Evolutionary conservation across 371 early-diverging fungal genomes (phyloP).

Genomic region (Mucor racemosus): DNA sequence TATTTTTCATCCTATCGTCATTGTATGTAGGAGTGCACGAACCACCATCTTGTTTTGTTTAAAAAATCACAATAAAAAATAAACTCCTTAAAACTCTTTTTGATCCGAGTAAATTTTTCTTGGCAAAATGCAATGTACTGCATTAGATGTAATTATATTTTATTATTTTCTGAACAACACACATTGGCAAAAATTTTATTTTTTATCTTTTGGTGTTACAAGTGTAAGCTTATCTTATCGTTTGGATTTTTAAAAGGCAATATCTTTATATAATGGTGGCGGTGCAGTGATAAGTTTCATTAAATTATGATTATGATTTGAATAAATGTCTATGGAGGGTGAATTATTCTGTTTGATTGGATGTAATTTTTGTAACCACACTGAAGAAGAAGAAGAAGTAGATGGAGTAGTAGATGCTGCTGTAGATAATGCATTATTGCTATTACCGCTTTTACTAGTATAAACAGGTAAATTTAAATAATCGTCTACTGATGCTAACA

Average conservation of each 20-base stretch:
- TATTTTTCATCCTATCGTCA: neutral
- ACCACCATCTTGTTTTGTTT: neutral
- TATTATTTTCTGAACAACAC: too few species aligned
- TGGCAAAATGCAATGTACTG: conserved; percentile 3
- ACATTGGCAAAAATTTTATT: neutral
- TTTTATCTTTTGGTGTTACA: neutral
- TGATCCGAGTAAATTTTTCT: neutral
- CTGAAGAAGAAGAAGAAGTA: neutral
- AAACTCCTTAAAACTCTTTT: neutral
- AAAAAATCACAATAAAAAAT: neutral
- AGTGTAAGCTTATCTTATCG: too few species aligned
- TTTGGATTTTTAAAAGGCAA: neutral
- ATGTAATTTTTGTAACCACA: conserved; percentile 12
- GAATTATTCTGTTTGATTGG: neutral
- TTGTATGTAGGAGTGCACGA: conserved; percentile 1
- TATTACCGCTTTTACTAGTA: neutral
- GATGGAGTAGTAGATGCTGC: conserved; percentile 4
- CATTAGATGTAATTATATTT: neutral
- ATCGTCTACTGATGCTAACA: conserved; percentile 30
- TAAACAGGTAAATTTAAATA: conserved; percentile 38
- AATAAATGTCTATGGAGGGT: neutral
- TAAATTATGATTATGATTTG: conserved; percentile 3
- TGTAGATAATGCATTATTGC: conserved; percentile 9
- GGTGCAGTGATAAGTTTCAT: conserved; percentile 20
- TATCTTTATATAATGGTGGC: conserved; percentile 16